phyloP scores from a whole-genome alignment of 371 early-diverging fungal genomes.

The Mortierella sp. region DNA sequence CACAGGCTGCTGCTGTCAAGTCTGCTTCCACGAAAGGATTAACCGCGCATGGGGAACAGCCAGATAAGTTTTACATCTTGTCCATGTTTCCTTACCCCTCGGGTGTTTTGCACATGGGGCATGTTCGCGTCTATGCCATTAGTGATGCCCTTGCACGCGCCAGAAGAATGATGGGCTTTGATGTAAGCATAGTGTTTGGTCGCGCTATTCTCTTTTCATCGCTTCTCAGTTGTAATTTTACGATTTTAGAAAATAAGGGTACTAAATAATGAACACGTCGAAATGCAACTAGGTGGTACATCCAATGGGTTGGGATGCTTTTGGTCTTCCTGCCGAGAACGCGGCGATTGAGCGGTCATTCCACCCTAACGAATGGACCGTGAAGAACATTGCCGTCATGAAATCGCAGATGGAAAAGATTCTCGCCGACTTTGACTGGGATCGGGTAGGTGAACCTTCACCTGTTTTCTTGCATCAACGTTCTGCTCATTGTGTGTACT shows the following conservation, averaged over 20 bases:
- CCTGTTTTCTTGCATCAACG: background rate
- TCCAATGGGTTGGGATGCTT: constrained; percentile 99
- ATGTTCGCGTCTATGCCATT: constrained; percentile 95
- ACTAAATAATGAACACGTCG: background rate
- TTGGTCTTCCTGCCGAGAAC: constrained; percentile 99
- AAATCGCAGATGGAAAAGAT: constrained; percentile 84
- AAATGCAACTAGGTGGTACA: constrained; percentile 73
- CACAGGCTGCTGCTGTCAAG: constrained; percentile 32
- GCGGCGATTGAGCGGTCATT: constrained; percentile 93
- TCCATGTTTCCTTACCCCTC: constrained; percentile 98
- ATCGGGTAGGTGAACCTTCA: constrained; percentile 64
- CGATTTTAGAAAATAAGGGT: background rate
- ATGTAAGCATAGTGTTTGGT: constrained; percentile 60
- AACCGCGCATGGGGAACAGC: constrained; percentile 24
- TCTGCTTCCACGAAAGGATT: background rate
- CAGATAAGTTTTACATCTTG: constrained; percentile 82
- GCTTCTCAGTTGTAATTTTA: background rate
- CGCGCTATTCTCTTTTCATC: background rate
- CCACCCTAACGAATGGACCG: constrained; percentile 90
- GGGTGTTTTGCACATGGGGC: constrained; percentile 95
- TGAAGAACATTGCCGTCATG: constrained; percentile 85
- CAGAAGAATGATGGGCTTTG: constrained; percentile 79
- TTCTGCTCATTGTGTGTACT: background rate
- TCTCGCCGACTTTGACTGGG: constrained; percentile 92
- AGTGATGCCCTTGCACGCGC: constrained; percentile 90